phyloP scores from a whole-genome alignment of 192 early-diverging fungal species.

The Spizellomyces punctatus region DNA sequence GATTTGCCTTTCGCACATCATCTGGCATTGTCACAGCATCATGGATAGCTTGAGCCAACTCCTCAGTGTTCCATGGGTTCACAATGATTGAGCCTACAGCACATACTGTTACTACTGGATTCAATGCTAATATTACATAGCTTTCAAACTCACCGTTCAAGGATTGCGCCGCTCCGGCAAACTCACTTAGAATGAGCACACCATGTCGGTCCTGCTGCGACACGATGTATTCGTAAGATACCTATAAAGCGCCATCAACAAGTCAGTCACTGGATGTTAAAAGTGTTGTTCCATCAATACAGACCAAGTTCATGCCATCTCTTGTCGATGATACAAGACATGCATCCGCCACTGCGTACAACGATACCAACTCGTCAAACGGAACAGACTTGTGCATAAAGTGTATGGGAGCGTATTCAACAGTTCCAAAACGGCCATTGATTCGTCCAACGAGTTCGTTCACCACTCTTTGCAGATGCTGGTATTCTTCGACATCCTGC shows the following conservation, averaged over 20 bases:
- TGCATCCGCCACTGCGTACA: conserved; percentile 95
- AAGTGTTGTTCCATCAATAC: neutral
- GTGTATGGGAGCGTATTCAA: conserved; percentile 98
- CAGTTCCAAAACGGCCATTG: conserved; percentile 93
- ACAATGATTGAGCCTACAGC: conserved; percentile 76
- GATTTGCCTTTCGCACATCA: conserved; percentile 75
- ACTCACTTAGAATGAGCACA: conserved; percentile 95
- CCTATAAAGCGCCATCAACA: conserved; percentile 35
- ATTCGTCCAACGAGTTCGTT: conserved; percentile 98
- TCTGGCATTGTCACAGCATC: conserved; percentile 93
- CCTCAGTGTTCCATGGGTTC: conserved; percentile 99
- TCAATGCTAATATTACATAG: neutral
- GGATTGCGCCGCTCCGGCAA: conserved; percentile 98
- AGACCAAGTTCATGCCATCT: conserved; percentile 98
- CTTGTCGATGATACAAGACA: conserved; percentile 97
- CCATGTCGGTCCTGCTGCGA: conserved; percentile 87
- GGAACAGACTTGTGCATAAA: conserved; percentile 96
- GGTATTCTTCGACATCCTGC: conserved; percentile 98
- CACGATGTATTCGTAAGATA: conserved; percentile 96
- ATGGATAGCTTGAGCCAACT: conserved; percentile 84
- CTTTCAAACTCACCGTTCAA: conserved; percentile 71
- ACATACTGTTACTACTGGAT: neutral
- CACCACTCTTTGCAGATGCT: conserved; percentile 88
- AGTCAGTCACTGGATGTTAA: neutral
- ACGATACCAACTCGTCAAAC: conserved; percentile 93